These are phyloP conservation scores for Xylaria castorea DNA, from an alignment of 495 filamentous ascomycete species.

Conservation along the genomic window DNA sequence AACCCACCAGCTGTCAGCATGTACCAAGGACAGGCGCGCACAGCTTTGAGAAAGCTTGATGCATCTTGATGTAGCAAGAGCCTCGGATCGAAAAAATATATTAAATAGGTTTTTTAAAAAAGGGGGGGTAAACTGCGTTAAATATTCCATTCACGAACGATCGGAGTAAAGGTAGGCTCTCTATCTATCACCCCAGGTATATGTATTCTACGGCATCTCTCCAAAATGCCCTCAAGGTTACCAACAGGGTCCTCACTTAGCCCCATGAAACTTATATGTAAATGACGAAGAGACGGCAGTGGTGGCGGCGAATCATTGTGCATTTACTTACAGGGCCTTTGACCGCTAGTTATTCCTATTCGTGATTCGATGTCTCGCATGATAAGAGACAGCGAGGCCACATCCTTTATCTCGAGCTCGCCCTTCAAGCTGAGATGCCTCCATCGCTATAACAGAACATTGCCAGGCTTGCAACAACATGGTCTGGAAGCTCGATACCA, in stretches of 20 bases:
- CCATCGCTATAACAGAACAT: background rate
- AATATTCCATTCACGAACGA: background rate
- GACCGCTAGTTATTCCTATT: background rate
- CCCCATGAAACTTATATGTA: background rate
- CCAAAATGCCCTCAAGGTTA: constrained; percentile 20
- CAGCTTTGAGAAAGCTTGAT: background rate
- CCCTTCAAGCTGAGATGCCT: background rate
- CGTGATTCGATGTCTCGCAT: background rate
- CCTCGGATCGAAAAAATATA: background rate
- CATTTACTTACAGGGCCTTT: background rate
- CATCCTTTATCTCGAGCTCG: background rate
- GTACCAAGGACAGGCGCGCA: background rate
- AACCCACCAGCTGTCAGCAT: background rate
- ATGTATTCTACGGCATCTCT: background rate
- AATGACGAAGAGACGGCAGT: background rate
- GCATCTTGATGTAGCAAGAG: background rate
- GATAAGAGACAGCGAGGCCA: background rate
- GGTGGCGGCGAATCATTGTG: constrained; percentile 3
- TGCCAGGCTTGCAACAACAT: background rate
- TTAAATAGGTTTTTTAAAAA: too few relatives aligned
- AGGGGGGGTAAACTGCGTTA: too few relatives aligned
- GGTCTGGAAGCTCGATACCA: background rate
- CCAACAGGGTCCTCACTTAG: constrained; percentile 26
- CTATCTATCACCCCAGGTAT: background rate
- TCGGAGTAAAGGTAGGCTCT: background rate